Evolutionary conservation across 2,329 filamentous ascomycete species (phyloP).

Genomic region (Colletotrichum orbiculare): DNA sequence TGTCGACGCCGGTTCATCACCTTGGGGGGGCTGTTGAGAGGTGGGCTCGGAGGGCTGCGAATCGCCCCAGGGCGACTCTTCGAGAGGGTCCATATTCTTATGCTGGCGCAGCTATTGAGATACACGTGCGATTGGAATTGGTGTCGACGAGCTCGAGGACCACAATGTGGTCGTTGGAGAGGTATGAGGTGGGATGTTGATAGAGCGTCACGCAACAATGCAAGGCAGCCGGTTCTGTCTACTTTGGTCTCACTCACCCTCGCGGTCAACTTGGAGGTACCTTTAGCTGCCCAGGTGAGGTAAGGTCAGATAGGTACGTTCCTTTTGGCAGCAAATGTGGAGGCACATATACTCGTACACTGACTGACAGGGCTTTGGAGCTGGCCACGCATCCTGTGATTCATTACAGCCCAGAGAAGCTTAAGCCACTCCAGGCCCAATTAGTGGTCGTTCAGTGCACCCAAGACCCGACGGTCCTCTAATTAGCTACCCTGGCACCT

Average conservation of each 20-base stretch:
- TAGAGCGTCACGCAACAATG: conserved; percentile 21
- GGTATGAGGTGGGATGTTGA: conserved; percentile 15
- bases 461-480: not conserved
- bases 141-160: conserved; percentile 1
- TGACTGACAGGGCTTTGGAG: not conserved
- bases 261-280: not conserved
- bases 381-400: conserved; percentile 31
- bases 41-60: conserved; percentile 48
- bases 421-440: conserved; percentile 22
- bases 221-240: conserved; percentile 26
- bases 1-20: conserved; percentile 39
- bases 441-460: conserved; percentile 15
- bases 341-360: conserved; percentile 2
- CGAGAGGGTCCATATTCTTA: conserved; percentile 57
- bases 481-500: too few relatives aligned
- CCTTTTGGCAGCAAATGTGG: not conserved
- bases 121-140: conserved; percentile 7
- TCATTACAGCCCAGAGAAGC: conserved; percentile 22
- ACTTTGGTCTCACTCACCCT: conserved; percentile 25
- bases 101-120: conserved; percentile 4
- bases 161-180: not conserved
- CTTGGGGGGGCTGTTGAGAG: conserved; percentile 46
- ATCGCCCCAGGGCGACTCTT: conserved; percentile 67
- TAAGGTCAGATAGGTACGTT: conserved; percentile 8
- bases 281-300: conserved; percentile 4